These are phyloP conservation scores for Colletotrichum godetiae DNA, from an alignment of 2,329 filamentous ascomycete species.

Conservation along the genomic window DNA sequence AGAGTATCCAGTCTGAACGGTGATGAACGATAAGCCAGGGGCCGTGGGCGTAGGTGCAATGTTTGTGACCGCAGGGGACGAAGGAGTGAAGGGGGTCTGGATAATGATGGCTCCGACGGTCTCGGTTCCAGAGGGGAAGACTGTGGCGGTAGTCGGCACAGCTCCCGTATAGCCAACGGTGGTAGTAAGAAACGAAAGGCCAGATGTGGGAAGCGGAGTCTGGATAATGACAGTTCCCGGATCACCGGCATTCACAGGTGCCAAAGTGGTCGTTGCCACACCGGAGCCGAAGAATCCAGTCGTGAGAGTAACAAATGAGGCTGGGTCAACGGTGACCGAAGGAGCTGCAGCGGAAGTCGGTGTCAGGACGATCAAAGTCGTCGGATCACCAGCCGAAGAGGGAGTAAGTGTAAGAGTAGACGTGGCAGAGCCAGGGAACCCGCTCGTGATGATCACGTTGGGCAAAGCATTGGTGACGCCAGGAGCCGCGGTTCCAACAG, in stretches of 20 bases:
- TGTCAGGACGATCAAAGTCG: slow-evolving; percentile 26
- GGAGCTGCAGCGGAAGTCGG: background rate
- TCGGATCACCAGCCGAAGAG: slow-evolving; percentile 10
- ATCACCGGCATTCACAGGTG: slow-evolving; percentile 2
- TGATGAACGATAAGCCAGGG: slow-evolving; percentile 13
- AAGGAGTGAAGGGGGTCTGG: background rate
- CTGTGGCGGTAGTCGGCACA: slow-evolving; percentile 1
- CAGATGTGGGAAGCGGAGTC: slow-evolving; percentile 11
- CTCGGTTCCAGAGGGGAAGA: slow-evolving; percentile 21
- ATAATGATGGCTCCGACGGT: slow-evolving; percentile 25
- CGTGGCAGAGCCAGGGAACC: slow-evolving; percentile 15
- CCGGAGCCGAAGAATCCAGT: slow-evolving; percentile 17
- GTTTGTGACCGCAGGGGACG: background rate
- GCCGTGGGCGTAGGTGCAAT: background rate
- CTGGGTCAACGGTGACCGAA: background rate
- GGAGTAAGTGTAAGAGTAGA: slow-evolving; percentile 26
- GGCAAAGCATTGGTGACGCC: background rate
- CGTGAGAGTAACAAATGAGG: slow-evolving; percentile 4
- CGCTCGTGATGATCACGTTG: slow-evolving; percentile 20
- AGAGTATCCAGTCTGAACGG: slow-evolving; percentile 18
- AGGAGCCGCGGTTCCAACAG: background rate
- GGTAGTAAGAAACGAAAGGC: slow-evolving; percentile 6
- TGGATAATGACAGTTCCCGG: slow-evolving; percentile 18
- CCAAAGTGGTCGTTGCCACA: slow-evolving; percentile 12
- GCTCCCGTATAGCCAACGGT: slow-evolving; percentile 15